Conservation (phyloP, 164 flowering plant species). For the Umbellularia californica region DNA sequence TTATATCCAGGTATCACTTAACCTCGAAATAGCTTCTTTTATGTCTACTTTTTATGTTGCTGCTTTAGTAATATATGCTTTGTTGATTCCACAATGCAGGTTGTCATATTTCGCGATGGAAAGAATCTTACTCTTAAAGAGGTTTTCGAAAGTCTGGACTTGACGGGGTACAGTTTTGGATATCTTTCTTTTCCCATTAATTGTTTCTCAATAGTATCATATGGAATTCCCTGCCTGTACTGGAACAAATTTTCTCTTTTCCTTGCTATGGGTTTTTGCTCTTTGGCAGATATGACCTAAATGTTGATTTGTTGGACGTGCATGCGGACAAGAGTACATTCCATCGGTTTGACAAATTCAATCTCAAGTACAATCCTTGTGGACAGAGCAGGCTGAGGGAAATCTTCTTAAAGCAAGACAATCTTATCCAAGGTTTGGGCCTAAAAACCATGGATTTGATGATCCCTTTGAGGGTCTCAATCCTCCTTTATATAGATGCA, state of each 20-base stretch:
- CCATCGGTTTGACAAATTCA: constrained; percentile 70
- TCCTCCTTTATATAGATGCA: too few species aligned
- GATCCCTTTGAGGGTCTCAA: too few species aligned
- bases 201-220: background rate
- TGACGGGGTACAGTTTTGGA: constrained; percentile 47
- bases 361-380: constrained; percentile 69
- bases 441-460: too few species aligned
- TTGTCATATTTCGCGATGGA: constrained; percentile 80
- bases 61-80: background rate
- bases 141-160: constrained; percentile 74
- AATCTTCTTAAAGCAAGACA: constrained; percentile 62
- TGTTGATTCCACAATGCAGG: constrained; percentile 28
- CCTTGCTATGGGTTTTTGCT: background rate
- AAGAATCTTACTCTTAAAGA: constrained; percentile 64
- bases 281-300: constrained; percentile 35
- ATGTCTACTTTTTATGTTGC: background rate
- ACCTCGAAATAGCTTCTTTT: background rate
- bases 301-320: constrained; percentile 64
- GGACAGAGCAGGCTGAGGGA: constrained; percentile 73
- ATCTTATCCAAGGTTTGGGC: constrained; percentile 56
- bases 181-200: background rate
- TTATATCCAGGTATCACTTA: background rate
- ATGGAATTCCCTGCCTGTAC: background rate
- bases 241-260: background rate
- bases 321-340: constrained; percentile 71